Percentiles rank a stretch among this genome's conserved stretches.
These are phyloP conservation scores for Saturnispora dispora DNA, from an alignment of 805 yeast genomes.

Conservation along the genomic window DNA sequence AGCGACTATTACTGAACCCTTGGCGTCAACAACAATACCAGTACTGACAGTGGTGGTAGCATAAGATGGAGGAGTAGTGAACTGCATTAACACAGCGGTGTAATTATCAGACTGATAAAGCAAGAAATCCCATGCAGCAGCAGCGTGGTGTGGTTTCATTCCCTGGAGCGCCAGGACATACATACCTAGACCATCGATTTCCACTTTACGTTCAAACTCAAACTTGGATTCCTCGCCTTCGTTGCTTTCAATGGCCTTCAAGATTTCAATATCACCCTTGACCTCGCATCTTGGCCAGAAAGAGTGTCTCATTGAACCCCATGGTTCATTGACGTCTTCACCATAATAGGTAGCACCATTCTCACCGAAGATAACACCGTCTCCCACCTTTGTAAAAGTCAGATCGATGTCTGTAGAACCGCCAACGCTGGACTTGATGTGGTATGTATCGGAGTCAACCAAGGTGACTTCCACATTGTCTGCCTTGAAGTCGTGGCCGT, in stretches of 20 bases:
- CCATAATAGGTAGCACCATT: slow-evolving; percentile 87
- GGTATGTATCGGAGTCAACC: slow-evolving; percentile 42
- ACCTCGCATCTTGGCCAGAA: slow-evolving; percentile 91
- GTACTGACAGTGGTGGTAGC: slow-evolving; percentile 72
- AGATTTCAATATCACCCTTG: slow-evolving; percentile 47
- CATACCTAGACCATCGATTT: slow-evolving; percentile 51
- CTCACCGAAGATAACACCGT: slow-evolving; percentile 83
- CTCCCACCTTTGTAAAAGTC: slow-evolving; percentile 47
- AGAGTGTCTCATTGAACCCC: slow-evolving; percentile 95
- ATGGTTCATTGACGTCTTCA: slow-evolving; percentile 71
- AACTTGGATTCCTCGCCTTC: slow-evolving; percentile 10
- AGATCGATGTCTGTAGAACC: slow-evolving; percentile 66
- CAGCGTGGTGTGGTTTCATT: slow-evolving; percentile 99
- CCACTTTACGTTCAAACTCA: slow-evolving; percentile 8
- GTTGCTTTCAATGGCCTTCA: slow-evolving; percentile 13
- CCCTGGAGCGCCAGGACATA: slow-evolving; percentile 96
- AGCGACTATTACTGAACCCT: slow-evolving; percentile 49
- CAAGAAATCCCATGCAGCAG: slow-evolving; percentile 90
- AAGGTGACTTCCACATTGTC: slow-evolving; percentile 58
- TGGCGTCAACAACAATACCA: slow-evolving; percentile 62
- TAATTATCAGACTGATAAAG: slow-evolving; percentile 72
- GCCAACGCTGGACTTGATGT: slow-evolving; percentile 55
- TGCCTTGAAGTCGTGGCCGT: slow-evolving; percentile 73
- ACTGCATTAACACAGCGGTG: slow-evolving; percentile 86
- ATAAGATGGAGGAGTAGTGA: slow-evolving; percentile 87